These are phyloP conservation scores for Capsicum pubescens DNA, from an alignment of 257 asterid genomes.

Conservation along the genomic window DNA sequence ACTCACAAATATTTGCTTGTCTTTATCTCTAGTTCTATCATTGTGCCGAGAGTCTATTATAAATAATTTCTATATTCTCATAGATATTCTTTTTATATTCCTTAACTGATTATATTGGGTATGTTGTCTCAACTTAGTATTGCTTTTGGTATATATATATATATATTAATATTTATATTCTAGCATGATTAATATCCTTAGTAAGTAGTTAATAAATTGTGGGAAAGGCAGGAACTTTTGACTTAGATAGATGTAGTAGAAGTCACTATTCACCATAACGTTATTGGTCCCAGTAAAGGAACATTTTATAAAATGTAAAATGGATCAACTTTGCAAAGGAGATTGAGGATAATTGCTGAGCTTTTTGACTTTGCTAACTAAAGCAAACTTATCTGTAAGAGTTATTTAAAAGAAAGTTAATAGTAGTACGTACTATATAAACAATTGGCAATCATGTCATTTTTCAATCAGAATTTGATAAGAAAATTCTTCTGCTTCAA, in stretches of 20 bases:
- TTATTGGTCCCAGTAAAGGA: not conserved
- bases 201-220: not conserved
- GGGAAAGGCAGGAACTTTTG: constrained; percentile 14
- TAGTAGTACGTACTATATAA: not conserved
- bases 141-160: not conserved
- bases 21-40: too few species aligned
- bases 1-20: too few species aligned
- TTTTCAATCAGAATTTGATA: not conserved
- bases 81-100: too few species aligned
- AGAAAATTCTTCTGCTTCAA: not conserved
- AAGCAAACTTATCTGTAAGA: constrained; percentile 2
- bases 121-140: not conserved
- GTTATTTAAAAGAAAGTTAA: too few species aligned
- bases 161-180: not conserved
- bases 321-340: not conserved
- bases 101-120: too few species aligned
- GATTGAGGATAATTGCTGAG: not conserved
- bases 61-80: too few species aligned
- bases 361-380: constrained; percentile 15
- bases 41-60: too few species aligned
- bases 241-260: not conserved
- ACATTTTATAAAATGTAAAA: constrained; percentile 4
- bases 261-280: not conserved
- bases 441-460: constrained; percentile 11
- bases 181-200: not conserved